These are phyloP conservation scores for Ophiorrhiza pumila DNA, from an alignment of 257 asterid genomes.

Conservation along the genomic window DNA sequence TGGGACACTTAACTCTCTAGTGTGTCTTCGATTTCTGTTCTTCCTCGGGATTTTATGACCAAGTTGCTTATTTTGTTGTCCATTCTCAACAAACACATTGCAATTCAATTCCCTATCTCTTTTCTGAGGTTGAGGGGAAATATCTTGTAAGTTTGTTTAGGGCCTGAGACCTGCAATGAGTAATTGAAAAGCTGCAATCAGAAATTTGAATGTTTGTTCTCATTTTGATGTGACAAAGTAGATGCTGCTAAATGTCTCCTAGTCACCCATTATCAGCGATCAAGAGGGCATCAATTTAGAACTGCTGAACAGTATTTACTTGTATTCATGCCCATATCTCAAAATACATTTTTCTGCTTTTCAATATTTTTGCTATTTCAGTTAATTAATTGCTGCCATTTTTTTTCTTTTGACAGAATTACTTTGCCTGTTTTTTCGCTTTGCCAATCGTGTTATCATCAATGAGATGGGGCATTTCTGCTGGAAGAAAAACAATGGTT, in stretches of 20 bases:
- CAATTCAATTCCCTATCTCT: not conserved
- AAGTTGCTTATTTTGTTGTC: not conserved
- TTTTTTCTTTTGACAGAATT: conserved; percentile 49
- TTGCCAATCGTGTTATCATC: conserved; percentile 91
- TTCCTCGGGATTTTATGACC: not conserved
- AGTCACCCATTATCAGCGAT: not conserved
- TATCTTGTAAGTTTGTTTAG: not conserved
- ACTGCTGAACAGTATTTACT: not conserved
- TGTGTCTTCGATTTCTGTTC: not conserved
- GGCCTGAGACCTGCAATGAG: not conserved
- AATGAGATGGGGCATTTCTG: conserved; percentile 88
- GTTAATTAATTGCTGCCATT: conserved; percentile 10
- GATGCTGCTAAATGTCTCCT: not conserved
- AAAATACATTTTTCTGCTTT: not conserved
- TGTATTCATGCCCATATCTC: not conserved
- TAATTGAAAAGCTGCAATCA: no score
- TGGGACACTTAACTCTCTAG: no score
- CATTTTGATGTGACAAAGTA: not conserved
- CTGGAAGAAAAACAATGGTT: conserved; percentile 97
- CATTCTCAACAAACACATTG: not conserved
- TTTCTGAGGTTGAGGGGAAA: not conserved
- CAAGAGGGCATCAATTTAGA: not conserved
- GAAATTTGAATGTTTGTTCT: not conserved
- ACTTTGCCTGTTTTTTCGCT: conserved; percentile 85
- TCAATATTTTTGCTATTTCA: not conserved